phyloP scores from a whole-genome alignment of 371 early-diverging fungal species.

The Blakeslea trispora region DNA sequence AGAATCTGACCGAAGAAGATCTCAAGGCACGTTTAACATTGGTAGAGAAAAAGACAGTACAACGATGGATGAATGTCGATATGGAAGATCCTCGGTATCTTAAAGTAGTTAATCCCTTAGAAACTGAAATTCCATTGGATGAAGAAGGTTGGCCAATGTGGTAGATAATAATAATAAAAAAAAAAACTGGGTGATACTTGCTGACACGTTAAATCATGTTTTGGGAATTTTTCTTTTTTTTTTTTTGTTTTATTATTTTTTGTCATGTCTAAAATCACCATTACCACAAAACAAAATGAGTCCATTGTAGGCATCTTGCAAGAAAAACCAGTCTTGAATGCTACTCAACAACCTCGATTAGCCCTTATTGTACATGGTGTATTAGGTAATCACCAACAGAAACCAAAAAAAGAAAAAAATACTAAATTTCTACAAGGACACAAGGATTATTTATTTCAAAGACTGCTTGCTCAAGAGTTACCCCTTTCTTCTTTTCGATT shows the following conservation, averaged over 20 bases:
- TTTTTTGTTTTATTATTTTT: constrained; percentile 5
- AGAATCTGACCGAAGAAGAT: constrained; percentile 38
- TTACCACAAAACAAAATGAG: constrained; percentile 37
- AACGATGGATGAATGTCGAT: constrained; percentile 40
- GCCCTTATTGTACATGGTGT: constrained; percentile 45
- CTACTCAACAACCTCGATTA: constrained; percentile 26
- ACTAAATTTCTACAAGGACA: constrained; percentile 37
- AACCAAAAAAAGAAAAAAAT: too few species aligned
- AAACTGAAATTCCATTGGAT: constrained; percentile 21
- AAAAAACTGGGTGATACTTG: too few species aligned
- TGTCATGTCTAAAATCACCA: constrained; percentile 31
- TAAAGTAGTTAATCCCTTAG: constrained; percentile 39
- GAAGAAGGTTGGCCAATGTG: constrained; percentile 29
- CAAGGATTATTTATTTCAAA: constrained; percentile 65
- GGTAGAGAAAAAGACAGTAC: constrained; percentile 39
- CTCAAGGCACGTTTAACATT: constrained; percentile 30
- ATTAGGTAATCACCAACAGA: too few species aligned
- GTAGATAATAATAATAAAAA: not conserved
- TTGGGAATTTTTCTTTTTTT: not conserved
- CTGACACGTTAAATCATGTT: too few species aligned
- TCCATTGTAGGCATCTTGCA: constrained; percentile 47
- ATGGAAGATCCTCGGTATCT: constrained; percentile 40
- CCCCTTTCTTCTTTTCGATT: constrained; percentile 61
- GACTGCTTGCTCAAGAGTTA: constrained; percentile 49
- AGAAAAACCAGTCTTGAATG: constrained; percentile 26